Evolutionary conservation across 108 stramenopile genomes (phyloP), one percentile per base, ranked within the genome.

Genomic region (Nannochloropsis salina): DNA sequence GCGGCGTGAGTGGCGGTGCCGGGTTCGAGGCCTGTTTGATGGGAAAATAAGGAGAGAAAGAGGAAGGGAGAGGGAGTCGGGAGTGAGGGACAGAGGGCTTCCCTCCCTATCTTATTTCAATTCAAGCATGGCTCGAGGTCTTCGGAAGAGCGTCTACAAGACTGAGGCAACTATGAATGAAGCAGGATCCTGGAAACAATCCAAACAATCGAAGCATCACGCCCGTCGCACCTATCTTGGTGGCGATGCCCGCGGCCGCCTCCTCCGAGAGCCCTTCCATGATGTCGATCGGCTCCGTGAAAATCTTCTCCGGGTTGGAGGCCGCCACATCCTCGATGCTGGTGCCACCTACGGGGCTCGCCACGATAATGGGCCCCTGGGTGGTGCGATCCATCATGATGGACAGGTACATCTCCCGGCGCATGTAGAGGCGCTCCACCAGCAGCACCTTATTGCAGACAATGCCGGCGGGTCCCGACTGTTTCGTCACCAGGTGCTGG

Each of bases 241-340:
- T 79, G 8, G 88, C 88, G 43, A 91, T 85, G 47, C 91, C 89
- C 15, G 90, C 89, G 84, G 92, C 89, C 80, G 93, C 90, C 22
- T 92, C 93, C 20, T 90, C 90, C 21, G 93, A 92, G 8, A 96
- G 81, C 41, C 97, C 97, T 74, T 86, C 86, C 20, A 81, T 89
- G 83, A 97, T 94, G 86, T 96, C 95, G 45, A 97, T 92, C 20
- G 93, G 90, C 80, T 92, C 90, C 44, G 88, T 94, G 85, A 94
- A 90, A 41, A 95, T 94, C 42, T 89, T 44, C 85, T 95, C 94
- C 8, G 95, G 95, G 85, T 92, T 94, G 9, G 86, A 80, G 81
- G 92, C 92, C 10, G 95, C 95, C 42, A 95, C 89, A 81, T 95
- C 95, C 89, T 95, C 95, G 81, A 95, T 95, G 51, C 90, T 92